These are phyloP conservation scores for Poa annua DNA, from an alignment of 176 grass and related monocot genomes.

Conservation along the genomic window DNA sequence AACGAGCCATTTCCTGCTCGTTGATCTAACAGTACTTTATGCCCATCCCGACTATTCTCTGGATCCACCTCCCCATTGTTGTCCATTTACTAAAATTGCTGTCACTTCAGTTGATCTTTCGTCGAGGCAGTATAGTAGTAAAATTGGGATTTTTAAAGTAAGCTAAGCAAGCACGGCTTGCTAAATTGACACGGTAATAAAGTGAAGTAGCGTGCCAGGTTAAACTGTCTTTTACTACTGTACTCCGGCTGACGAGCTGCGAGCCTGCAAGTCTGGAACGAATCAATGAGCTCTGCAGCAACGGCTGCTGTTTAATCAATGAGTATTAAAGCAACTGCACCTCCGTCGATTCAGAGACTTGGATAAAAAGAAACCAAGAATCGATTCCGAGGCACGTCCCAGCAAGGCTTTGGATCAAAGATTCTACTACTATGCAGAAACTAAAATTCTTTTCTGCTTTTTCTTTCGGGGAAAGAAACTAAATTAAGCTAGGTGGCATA, in stretches of 20 bases:
- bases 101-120: conserved; percentile 36
- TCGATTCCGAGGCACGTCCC: background rate
- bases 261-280: background rate
- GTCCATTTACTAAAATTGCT: background rate
- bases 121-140: background rate
- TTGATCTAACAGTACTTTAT: background rate
- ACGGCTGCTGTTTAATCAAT: background rate
- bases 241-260: background rate
- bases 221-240: background rate
- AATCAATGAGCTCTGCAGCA: background rate
- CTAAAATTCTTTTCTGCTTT: too few relatives aligned
- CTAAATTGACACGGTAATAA: conserved; percentile 24
- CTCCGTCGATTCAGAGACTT: background rate
- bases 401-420: background rate
- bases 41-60: conserved; percentile 13
- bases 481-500: too few relatives aligned
- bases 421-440: background rate
- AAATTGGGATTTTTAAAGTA: background rate
- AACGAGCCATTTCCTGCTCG: background rate
- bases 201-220: conserved; percentile 22
- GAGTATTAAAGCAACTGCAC: background rate
- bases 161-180: background rate
- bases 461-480: too few relatives aligned
- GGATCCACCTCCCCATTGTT: background rate
- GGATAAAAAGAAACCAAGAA: background rate